Evolutionary conservation across 2,329 filamentous ascomycete species (phyloP).

Genomic region (Colletotrichum coccodes): DNA sequence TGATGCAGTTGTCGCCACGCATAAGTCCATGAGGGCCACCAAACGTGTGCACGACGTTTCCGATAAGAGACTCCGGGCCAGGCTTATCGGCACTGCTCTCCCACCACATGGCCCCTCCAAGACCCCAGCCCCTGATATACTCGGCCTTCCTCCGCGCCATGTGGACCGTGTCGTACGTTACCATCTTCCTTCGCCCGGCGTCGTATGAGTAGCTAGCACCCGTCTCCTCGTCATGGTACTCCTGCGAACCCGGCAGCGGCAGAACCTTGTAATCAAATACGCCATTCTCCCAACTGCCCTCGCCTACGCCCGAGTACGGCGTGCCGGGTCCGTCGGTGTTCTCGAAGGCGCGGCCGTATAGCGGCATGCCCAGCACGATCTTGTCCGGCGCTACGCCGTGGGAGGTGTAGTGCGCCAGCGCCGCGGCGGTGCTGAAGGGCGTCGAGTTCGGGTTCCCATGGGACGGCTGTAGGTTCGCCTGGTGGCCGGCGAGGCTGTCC

Average conservation of each 20-base stretch:
- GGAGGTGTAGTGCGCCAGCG: constrained; percentile 75
- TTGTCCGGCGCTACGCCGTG: constrained; percentile 75
- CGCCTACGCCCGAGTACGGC: constrained; percentile 76
- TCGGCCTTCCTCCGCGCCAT: constrained; percentile 76
- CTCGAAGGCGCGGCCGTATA: constrained; percentile 89
- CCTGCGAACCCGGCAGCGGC: constrained; percentile 73
- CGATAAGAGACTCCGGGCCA: constrained; percentile 74
- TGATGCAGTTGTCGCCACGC: constrained; percentile 66
- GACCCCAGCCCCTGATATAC: constrained; percentile 72
- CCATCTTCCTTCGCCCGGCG: constrained; percentile 68
- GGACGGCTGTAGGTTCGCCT: constrained; percentile 80
- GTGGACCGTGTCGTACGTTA: constrained; percentile 80
- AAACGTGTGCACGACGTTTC: constrained; percentile 67
- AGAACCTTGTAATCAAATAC: constrained; percentile 91
- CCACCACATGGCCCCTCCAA: constrained; percentile 99
- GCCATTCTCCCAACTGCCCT: constrained; percentile 85
- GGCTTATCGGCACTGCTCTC: constrained; percentile 83
- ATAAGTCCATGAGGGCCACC: constrained; percentile 64
- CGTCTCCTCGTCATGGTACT: constrained; percentile 70
- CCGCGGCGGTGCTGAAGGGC: constrained; percentile 80
- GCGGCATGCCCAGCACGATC: constrained; percentile 89
- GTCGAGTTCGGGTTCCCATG: constrained; percentile 69
- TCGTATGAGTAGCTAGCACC: constrained; percentile 85
- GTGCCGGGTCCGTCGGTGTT: constrained; percentile 80
- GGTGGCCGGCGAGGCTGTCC: constrained; percentile 78